Percentiles rank a stretch among this genome's conserved stretches.
Conservation (phyloP, 2,329 filamentous ascomycete genomes). For the Penicillium sp. region DNA sequence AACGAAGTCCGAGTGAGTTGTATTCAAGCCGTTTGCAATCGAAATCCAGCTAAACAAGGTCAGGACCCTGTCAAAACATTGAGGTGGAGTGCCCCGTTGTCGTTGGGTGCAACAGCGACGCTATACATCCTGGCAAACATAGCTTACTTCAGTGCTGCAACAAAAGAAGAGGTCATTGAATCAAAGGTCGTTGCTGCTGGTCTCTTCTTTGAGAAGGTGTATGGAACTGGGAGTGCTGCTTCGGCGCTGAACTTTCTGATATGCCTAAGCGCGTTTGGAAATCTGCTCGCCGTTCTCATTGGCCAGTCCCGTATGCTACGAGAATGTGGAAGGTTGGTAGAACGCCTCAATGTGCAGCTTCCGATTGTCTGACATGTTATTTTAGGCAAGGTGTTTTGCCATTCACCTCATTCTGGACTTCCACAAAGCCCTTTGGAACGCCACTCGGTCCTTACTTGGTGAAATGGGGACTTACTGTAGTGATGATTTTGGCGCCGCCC, state of each 20-base stretch:
- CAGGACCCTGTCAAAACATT: slow-evolving; percentile 60
- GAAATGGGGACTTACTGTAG: slow-evolving; percentile 58
- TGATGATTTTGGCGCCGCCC: slow-evolving; percentile 63
- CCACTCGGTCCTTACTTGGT: slow-evolving; percentile 61
- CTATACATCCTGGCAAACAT: slow-evolving; percentile 63
- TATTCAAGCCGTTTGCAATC: background rate
- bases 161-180: slow-evolving; percentile 55
- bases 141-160: slow-evolving; percentile 61
- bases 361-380: background rate
- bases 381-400: slow-evolving; percentile 61
- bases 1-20: slow-evolving; percentile 57
- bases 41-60: background rate
- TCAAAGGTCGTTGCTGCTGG: slow-evolving; percentile 58
- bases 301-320: slow-evolving; percentile 59
- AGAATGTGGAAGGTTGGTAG: slow-evolving; percentile 56
- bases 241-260: slow-evolving; percentile 60
- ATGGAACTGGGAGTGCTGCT: slow-evolving; percentile 52
- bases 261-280: slow-evolving; percentile 60
- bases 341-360: background rate
- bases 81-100: slow-evolving; percentile 52
- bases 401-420: slow-evolving; percentile 63
- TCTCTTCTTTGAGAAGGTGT: slow-evolving; percentile 61
- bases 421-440: slow-evolving; percentile 64
- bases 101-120: slow-evolving; percentile 54
- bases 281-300: slow-evolving; percentile 58